Evolutionary conservation across 2,329 filamentous ascomycete species (phyloP).

Genomic region (Penicillium griseofulvum): DNA sequence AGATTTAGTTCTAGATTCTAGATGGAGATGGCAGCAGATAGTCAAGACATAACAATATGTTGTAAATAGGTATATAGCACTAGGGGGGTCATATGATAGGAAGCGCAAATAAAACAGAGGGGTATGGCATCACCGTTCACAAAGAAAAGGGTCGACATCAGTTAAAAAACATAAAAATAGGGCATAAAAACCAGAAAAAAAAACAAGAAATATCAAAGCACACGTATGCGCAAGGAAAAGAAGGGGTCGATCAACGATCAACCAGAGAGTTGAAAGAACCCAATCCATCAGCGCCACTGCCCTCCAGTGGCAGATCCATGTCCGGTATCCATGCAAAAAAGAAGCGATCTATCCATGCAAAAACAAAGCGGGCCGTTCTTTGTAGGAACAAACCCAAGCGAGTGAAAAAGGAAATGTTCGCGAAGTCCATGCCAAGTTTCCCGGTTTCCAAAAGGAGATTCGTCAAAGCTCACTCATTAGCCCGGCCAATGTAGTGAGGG

Average conservation of each 20-base stretch:
- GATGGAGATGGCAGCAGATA: background rate
- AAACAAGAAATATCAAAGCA: conserved; percentile 5
- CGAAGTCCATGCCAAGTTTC: background rate
- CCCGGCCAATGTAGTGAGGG: background rate
- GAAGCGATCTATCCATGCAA: conserved; percentile 22
- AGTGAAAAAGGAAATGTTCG: background rate
- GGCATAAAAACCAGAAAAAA: conserved; percentile 3
- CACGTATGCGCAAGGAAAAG: conserved; percentile 15
- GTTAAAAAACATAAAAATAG: background rate
- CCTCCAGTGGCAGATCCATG: conserved; percentile 26
- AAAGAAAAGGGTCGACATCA: conserved; percentile 4
- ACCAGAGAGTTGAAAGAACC: conserved; percentile 10
- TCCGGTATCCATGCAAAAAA: conserved; percentile 25
- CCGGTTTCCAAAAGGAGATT: background rate
- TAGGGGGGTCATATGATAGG: conserved; percentile 1
- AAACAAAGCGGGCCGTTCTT: conserved; percentile 3
- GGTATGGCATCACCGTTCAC: conserved; percentile 9
- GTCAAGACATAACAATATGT: background rate
- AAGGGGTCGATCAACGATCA: conserved; percentile 19
- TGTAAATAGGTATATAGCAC: conserved; percentile 9
- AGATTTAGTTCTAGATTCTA: background rate
- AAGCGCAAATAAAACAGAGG: conserved; percentile 7
- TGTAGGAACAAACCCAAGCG: conserved; percentile 2
- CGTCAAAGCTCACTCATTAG: background rate
- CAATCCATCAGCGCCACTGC: conserved; percentile 24